Evolutionary conservation across 2,329 filamentous ascomycete species (phyloP).

Genomic region (Fusarium udum): DNA sequence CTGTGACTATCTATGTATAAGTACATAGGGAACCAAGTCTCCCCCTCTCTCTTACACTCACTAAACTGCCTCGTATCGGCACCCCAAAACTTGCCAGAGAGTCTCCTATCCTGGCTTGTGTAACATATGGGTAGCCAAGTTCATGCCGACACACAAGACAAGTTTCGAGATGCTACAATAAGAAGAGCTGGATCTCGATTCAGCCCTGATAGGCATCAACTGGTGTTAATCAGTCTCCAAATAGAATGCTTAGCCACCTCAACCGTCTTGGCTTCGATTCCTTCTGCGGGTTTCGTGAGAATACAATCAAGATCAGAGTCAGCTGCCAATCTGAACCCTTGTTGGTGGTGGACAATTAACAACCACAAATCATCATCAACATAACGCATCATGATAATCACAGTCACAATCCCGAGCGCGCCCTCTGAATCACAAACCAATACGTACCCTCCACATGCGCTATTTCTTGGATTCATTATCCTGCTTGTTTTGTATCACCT

Average conservation of each 20-base stretch:
- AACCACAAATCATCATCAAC: slow-evolving; percentile 6
- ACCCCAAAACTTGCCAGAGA: not conserved
- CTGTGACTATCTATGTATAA: not conserved
- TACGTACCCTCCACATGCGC: slow-evolving; percentile 30
- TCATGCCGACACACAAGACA: slow-evolving; percentile 12
- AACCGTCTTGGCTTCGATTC: not conserved
- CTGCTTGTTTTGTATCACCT: not conserved
- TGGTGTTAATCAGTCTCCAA: not conserved
- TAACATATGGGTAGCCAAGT: slow-evolving; percentile 16
- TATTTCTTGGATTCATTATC: slow-evolving; percentile 24
- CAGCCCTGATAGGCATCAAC: not conserved
- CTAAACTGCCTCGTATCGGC: not conserved
- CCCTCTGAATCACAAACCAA: slow-evolving; percentile 11
- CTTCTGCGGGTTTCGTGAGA: not conserved
- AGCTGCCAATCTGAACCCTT: slow-evolving; percentile 10
- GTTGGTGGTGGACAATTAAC: slow-evolving; percentile 8
- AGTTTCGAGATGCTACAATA: slow-evolving; percentile 18
- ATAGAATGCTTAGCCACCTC: slow-evolving; percentile 6
- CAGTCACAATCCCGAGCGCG: slow-evolving; percentile 1
- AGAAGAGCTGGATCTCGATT: slow-evolving; percentile 27
- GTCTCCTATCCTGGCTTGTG: slow-evolving; percentile 3
- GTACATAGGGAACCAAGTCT: too few relatives aligned
- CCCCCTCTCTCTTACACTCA: not conserved
- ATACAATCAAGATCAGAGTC: not conserved
- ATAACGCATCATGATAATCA: slow-evolving; percentile 8